These are phyloP conservation scores for Dendrobium chrysotoxum DNA, from an alignment of 106 monocot species.

Conservation along the genomic window DNA sequence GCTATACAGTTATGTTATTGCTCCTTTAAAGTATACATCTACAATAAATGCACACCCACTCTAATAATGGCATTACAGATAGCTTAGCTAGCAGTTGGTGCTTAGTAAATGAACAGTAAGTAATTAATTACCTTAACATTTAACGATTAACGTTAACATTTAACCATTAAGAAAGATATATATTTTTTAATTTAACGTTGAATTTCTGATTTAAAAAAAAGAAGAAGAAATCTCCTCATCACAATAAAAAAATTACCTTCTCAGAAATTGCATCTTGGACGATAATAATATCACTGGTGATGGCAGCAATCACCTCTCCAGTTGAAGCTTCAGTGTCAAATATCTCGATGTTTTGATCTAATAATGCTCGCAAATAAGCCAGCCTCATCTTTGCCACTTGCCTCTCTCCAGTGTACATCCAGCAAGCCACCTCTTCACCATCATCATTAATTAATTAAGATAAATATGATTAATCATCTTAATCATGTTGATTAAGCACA, in stretches of 20 bases:
- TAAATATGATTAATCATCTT: neutral
- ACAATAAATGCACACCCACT: too few relatives aligned
- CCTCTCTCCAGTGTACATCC: conserved; percentile 98
- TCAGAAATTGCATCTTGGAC: conserved; percentile 98
- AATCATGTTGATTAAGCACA: neutral
- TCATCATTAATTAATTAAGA: neutral
- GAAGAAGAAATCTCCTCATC: too few relatives aligned
- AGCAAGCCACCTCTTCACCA: conserved; percentile 88
- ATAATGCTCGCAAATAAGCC: conserved; percentile 68
- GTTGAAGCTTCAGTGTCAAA: conserved; percentile 93
- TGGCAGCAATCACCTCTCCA: conserved; percentile 90
- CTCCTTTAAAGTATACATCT: too few relatives aligned
- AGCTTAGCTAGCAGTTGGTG: too few relatives aligned
- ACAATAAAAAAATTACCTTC: conserved; percentile 50
- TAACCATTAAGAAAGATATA: too few relatives aligned
- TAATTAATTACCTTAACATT: too few relatives aligned
- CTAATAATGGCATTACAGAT: too few relatives aligned
- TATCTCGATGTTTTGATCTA: conserved; percentile 77
- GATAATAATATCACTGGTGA: conserved; percentile 78
- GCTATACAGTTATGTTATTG: too few relatives aligned
- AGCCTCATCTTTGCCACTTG: conserved; percentile 96
- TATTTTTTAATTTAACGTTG: too few relatives aligned
- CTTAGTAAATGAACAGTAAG: too few relatives aligned
- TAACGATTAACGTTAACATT: too few relatives aligned
- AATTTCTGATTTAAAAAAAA: too few relatives aligned